These are phyloP conservation scores for Bonia amplexicaulis DNA, from an alignment of 176 grass and related monocot genomes.

Conservation along the genomic window DNA sequence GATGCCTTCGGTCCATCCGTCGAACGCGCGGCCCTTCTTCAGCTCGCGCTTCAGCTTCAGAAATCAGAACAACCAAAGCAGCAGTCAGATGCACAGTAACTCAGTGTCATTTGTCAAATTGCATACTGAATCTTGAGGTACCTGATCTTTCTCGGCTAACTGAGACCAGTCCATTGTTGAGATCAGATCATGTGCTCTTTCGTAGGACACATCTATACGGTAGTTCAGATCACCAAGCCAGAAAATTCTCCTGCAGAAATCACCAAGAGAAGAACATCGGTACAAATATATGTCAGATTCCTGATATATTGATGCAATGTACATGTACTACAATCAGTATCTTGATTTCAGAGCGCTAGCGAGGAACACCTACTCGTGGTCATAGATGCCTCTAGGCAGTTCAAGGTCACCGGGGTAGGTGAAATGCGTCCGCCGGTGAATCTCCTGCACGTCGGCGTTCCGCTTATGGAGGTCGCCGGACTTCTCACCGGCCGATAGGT, in stretches of 20 bases:
- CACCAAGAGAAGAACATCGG: background rate
- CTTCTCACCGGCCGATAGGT: slow-evolving; percentile 78
- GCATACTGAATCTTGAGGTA: background rate
- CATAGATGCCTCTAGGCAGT: slow-evolving; percentile 53
- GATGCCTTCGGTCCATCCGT: slow-evolving; percentile 78
- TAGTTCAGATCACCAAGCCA: slow-evolving; percentile 97
- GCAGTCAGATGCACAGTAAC: background rate
- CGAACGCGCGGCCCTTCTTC: slow-evolving; percentile 60
- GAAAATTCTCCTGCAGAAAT: slow-evolving; percentile 67
- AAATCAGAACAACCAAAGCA: background rate
- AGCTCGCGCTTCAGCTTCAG: slow-evolving; percentile 76
- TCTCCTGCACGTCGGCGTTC: slow-evolving; percentile 88
- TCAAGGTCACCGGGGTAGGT: slow-evolving; percentile 13
- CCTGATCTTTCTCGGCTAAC: slow-evolving; percentile 77
- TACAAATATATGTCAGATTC: background rate
- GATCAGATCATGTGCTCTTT: slow-evolving; percentile 56
- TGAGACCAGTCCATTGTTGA: slow-evolving; percentile 37
- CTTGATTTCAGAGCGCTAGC: background rate
- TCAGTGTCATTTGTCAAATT: background rate
- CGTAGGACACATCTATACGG: slow-evolving; percentile 69
- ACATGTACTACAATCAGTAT: background rate
- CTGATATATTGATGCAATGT: background rate
- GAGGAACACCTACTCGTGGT: slow-evolving; percentile 65
- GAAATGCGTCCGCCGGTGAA: slow-evolving; percentile 67
- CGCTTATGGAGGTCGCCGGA: slow-evolving; percentile 54